Evolutionary conservation across 2,329 filamentous ascomycete genomes (phyloP).

Genomic region (Capronia americana): DNA sequence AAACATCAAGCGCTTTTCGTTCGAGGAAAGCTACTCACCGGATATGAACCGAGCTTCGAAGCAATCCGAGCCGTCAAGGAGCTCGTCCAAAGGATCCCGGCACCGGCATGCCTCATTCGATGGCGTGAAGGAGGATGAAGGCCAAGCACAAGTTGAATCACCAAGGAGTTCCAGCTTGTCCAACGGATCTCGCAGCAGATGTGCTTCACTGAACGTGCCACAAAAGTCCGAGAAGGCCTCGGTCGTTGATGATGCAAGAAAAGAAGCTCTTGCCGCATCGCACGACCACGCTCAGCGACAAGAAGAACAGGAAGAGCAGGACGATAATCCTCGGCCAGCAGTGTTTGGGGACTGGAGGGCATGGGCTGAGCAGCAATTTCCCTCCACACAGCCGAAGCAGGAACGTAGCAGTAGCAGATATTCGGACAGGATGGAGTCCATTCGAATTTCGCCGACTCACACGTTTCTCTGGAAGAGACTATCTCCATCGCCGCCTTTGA

Average conservation of each 20-base stretch:
- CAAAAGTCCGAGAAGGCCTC: not conserved
- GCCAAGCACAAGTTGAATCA: not conserved
- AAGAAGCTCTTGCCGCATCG: not conserved
- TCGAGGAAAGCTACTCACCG: constrained; percentile 15
- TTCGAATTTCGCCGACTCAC: not conserved
- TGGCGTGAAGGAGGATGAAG: not conserved
- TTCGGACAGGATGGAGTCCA: constrained; percentile 4
- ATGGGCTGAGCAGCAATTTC: constrained; percentile 13
- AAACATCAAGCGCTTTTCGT: constrained; percentile 18
- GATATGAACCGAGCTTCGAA: not conserved
- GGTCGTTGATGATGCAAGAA: not conserved
- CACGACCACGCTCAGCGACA: not conserved
- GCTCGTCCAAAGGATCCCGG: constrained; percentile 1
- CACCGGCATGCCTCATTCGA: not conserved
- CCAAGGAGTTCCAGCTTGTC: not conserved
- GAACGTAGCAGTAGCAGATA: constrained; percentile 16
- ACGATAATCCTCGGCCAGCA: not conserved
- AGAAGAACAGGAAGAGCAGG: not conserved
- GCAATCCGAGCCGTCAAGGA: not conserved
- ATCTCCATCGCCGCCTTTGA: constrained; percentile 9
- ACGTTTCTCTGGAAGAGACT: not conserved
- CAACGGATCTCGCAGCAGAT: not conserved
- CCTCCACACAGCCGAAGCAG: not conserved
- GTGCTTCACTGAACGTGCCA: not conserved
- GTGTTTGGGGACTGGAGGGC: constrained; percentile 9